Evolutionary conservation across 140 eudicot genomes (phyloP), one percentile per base, ranked within the genome.

Genomic region (Artemisia princeps): DNA sequence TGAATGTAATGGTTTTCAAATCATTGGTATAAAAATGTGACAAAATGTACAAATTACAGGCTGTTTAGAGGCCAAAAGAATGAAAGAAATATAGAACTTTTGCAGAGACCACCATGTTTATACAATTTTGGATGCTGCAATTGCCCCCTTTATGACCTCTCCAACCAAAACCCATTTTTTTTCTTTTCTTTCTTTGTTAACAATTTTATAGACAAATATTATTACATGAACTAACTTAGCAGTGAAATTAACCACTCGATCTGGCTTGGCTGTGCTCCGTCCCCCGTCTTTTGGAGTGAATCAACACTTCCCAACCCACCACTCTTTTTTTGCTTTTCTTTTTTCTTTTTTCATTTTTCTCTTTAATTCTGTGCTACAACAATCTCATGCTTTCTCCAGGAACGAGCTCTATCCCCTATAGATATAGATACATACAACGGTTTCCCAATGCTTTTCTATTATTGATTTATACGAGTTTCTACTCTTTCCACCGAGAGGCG

Each of bases 281-380:
- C 71, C 84, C 73, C 84, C 66, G 42, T 40, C 42, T 45, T 74
- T 81, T 74, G 64, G 82, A 68, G 75, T 71, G 80, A 74, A 86
- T 82, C 84, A 78, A 81, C 87, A 79, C 89, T 86, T 81, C 85
- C 89, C 84, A 75, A 72, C 73, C 84, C 84, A 71, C 71, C 49
- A 67, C 62, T 40, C 65, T 65, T 42, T 55, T 51, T 22, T 73
- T 26, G 17, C 20, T 30, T 59, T 59, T 60, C 40, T 45, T 42
- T n/a, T 15, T 15, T 9, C 8, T 4, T 11, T 17, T 69, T 69
- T 46, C 23, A 0, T 20, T 51, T 22, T 24, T 73, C 48, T 58
- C 19, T 59, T 60, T 48, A 61, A 48, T 37, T 37, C 44, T 37
- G 67, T 54, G 61, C 60, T 60, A 73, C 71, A 65, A 70, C 67